Percentiles rank a stretch among this genome's conserved stretches.
Evolutionary conservation across 495 filamentous ascomycete genomes (phyloP).

Genomic region (Penicillium longicatenatum): DNA sequence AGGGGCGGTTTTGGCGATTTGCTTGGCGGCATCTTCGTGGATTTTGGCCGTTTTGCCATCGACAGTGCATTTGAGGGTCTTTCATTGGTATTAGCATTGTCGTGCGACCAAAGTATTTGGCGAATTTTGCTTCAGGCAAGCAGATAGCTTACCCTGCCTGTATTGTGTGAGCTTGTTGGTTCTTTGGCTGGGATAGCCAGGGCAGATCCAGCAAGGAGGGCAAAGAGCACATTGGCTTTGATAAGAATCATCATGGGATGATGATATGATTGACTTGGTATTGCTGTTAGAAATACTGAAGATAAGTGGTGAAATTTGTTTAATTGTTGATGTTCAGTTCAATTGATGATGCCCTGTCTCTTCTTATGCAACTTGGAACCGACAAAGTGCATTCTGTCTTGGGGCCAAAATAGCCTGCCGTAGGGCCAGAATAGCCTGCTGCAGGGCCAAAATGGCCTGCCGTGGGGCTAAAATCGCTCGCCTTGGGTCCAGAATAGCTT

Average conservation of each 20-base stretch:
- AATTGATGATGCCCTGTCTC: neutral
- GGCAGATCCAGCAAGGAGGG: neutral
- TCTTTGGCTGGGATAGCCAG: neutral
- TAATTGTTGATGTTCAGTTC: no score
- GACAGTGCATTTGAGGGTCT: neutral
- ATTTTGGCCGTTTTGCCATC: neutral
- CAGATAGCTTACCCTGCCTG: neutral
- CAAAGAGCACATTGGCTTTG: neutral
- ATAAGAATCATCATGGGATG: neutral
- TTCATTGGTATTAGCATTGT: neutral
- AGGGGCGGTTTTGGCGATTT: neutral
- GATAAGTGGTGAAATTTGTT: neutral
- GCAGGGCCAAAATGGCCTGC: no score
- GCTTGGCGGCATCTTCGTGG: neutral
- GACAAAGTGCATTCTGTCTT: neutral
- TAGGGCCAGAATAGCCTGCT: no score
- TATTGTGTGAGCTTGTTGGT: neutral
- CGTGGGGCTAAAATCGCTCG: no score
- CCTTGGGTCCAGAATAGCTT: no score
- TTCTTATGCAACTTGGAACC: neutral
- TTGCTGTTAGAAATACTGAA: neutral
- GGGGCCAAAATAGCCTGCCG: neutral
- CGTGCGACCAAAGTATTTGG: neutral
- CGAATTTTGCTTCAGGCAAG: neutral
- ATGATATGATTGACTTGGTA: neutral